Conservation (phyloP, 2,329 filamentous ascomycete genomes). For the Diaporthe vexans region DNA sequence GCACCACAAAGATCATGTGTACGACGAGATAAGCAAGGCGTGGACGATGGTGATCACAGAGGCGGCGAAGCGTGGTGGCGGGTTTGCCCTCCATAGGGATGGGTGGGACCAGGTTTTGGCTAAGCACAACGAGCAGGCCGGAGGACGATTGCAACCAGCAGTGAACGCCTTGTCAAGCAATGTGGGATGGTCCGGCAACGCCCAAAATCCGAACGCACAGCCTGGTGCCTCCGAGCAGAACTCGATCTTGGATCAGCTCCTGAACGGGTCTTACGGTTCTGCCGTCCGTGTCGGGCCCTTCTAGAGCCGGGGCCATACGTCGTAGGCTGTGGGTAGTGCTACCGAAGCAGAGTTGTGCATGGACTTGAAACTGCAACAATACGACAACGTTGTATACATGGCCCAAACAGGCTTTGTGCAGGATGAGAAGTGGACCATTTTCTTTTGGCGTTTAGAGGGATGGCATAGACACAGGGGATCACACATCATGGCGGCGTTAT, state of each 20-base stretch:
- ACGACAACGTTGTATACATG: not conserved
- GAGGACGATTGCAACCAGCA: conserved; percentile 84
- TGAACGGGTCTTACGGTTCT: conserved; percentile 71
- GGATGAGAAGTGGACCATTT: conserved; percentile 10
- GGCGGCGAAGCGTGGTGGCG: conserved; percentile 89
- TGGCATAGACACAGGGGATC: conserved; percentile 42
- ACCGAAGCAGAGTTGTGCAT: not conserved
- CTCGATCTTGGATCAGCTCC: conserved; percentile 74
- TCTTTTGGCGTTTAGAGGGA: conserved; percentile 26
- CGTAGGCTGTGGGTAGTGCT: not conserved
- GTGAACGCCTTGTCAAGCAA: conserved; percentile 81
- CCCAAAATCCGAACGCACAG: conserved; percentile 46
- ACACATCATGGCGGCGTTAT: conserved; percentile 41
- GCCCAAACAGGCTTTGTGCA: conserved; percentile 10
- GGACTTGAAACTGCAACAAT: not conserved
- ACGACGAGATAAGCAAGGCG: conserved; percentile 94
- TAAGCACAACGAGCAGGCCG: conserved; percentile 89
- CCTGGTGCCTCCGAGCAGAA: conserved; percentile 58
- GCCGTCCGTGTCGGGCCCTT: conserved; percentile 75
- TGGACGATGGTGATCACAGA: conserved; percentile 95
- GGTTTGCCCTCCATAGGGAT: conserved; percentile 88
- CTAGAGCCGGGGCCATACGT: conserved; percentile 53
- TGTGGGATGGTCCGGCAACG: conserved; percentile 81
- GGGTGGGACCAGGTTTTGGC: conserved; percentile 92
- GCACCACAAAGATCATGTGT: conserved; percentile 93